Base-by-base conservation (phyloP, 352 stramenopile species). In the Phytophthora capsici region DNA sequence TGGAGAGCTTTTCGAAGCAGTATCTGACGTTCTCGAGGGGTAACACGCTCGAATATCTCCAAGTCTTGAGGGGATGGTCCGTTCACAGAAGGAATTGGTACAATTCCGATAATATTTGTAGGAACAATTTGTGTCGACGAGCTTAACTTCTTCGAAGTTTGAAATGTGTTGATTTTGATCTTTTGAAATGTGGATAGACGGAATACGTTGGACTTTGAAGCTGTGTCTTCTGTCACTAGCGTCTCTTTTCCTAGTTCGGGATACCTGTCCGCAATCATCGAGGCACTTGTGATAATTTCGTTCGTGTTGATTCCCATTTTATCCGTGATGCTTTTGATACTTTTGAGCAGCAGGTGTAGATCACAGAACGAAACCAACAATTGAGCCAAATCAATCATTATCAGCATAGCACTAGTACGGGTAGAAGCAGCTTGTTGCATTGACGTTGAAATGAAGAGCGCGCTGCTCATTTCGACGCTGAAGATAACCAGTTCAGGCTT, bases 381-480 rank as follows among this genome's bases (percentile, higher is more conserved):
- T 3, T 81, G 74, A 0, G 50, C 32, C 9, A 76, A 60, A 16
- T 87, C 76, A 2, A 82, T 46, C 4, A 34, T 17, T 10, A 82
- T 69, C 10, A 87, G 41, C 10, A 70, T 36, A 4, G 65, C 23
- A 4, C 66, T 70, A 1, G 75, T 78, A 5, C 45, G 57, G 10
- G 59, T 48, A 0, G 66, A 80, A 16, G 67, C 56, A 0, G 71
- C 41, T 23, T 50, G 68, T 38, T 82, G 63, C 65, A 88, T 80
- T 16, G 59, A 75, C 7, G 65, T 66, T 2, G 76, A 61, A 13
- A 85, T 63, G 13, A 70, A 88, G 3, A 88, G 52, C 13, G 78
- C 46, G 34, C 80, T 76, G 44, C 77, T 82, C 30, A 88, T 56
- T 22, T 88, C 71, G 48, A 80, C 66, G 20, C 72, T 80, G 51